Percentiles rank a stretch among this genome's conserved stretches.
Evolutionary conservation across 805 yeast species (phyloP).

Genomic region (Yamadazyma nakazawae): DNA sequence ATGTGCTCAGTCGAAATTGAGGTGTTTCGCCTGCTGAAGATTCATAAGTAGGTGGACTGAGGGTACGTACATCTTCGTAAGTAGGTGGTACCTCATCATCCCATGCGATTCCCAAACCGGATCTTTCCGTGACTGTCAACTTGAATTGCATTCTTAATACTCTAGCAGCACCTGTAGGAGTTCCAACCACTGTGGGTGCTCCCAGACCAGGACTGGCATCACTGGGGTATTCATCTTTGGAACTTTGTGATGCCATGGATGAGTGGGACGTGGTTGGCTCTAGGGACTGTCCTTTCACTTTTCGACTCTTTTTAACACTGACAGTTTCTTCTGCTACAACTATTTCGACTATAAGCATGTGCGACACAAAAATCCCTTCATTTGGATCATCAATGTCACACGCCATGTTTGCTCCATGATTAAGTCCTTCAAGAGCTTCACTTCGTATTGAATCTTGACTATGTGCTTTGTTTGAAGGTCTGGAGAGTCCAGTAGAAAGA

Average conservation of each 20-base stretch:
- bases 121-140: constrained; percentile 76
- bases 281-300: constrained; percentile 12
- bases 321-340: constrained; percentile 90
- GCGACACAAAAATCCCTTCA: constrained; percentile 72
- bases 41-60: constrained; percentile 82
- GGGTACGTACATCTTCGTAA: constrained; percentile 76
- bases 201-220: neutral
- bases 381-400: constrained; percentile 84
- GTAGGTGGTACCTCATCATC: constrained; percentile 99
- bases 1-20: constrained; percentile 14
- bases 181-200: constrained; percentile 40
- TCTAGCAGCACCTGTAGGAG: constrained; percentile 93
- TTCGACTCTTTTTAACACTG: constrained; percentile 25
- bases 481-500: constrained; percentile 51
- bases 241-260: constrained; percentile 19
- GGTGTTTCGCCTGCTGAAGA: constrained; percentile 19
- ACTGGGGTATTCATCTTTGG: constrained; percentile 1
- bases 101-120: constrained; percentile 97
- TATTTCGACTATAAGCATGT: constrained; percentile 76
- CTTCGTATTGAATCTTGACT: constrained; percentile 30
- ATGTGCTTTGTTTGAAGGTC: constrained; percentile 43
- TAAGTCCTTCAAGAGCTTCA: constrained; percentile 25
- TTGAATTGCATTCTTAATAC: constrained; percentile 93
- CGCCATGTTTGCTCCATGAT: constrained; percentile 51
- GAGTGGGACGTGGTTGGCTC: constrained; percentile 19